Conservation (phyloP, 1,284 basidiomycete species). For the Cutaneotrichosporon sp. region DNA sequence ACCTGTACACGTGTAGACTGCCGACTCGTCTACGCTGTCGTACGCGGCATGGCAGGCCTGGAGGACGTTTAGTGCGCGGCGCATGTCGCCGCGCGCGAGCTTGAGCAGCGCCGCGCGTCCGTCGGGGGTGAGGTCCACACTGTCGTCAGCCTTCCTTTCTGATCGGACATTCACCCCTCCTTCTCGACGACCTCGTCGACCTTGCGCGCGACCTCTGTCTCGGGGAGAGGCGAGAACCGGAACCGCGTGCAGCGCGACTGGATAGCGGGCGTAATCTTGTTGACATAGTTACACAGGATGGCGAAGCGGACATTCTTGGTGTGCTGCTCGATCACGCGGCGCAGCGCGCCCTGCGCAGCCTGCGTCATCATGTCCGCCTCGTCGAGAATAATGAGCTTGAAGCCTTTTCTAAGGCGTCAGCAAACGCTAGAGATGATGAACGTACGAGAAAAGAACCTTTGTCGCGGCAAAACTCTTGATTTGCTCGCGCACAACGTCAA, state of each 20-base stretch:
- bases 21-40: conserved; percentile 76
- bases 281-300: conserved; percentile 99
- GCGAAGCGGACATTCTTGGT: conserved; percentile 98
- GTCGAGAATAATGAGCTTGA: conserved; percentile 96
- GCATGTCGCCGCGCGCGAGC: conserved; percentile 95
- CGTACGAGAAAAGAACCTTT: conserved; percentile 64
- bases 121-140: conserved; percentile 78
- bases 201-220: conserved; percentile 76
- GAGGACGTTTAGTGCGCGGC: conserved; percentile 88
- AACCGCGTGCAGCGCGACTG: conserved; percentile 98
- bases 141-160: conserved; percentile 39
- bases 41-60: conserved; percentile 98
- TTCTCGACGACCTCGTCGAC: conserved; percentile 72
- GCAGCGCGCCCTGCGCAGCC: conserved; percentile 89
- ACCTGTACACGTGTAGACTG: conserved; percentile 95
- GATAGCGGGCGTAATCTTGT: conserved; percentile 97
- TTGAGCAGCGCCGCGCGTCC: conserved; percentile 86
- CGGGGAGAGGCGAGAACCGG: conserved; percentile 91
- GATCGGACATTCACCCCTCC: conserved; percentile 64
- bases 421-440: not conserved
- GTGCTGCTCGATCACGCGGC: conserved; percentile 96
- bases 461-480: conserved; percentile 99
- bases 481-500: conserved; percentile 93
- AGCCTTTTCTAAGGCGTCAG: conserved; percentile 63
- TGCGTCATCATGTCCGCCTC: conserved; percentile 99